Evolutionary conservation across 768 basidiomycete genomes (phyloP), one percentile per base, ranked within the genome.

Genomic region (Serendipita sp.): DNA sequence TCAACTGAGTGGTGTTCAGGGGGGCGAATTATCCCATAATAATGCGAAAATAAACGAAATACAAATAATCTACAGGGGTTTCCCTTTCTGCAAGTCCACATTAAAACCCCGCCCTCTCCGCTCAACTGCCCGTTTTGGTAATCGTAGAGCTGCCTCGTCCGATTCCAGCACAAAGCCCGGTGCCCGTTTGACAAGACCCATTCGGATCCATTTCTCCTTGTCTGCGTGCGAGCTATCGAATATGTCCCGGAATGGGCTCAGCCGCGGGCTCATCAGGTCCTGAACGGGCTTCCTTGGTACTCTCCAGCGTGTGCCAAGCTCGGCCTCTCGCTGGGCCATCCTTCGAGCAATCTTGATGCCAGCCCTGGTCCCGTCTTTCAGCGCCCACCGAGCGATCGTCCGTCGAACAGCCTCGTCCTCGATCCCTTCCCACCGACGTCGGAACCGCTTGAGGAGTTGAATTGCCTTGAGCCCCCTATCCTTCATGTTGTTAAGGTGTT

Each of bases 341-440:
- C 28, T 26, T 11, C 53, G 9, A 9, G 53, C 53, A 11, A 58
- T 58, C 17, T n/a, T 31, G 11, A 4, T n/a, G 9, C 53, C 53
- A 24, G 9, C 31, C 24, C 11, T n/a, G n/a, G 11, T 58, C 30
- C n/a, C 9, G 24, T 34, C 53, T 2, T 58, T n/a, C 53, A 58
- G 33, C 24, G 24, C 53, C 17, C 17, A 58, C 20, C 13, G 14
- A n/a, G 53, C 53, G 11, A 58, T 34, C 33, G 53, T 58, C 17
- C 53, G 24, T 34, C 53, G 53, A 11, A 58, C 53, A 33, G 24
- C 17, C 53, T 58, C 53, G 30, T 58, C 26, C 53, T 58, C 53
- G 26, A 58, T 33, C 24, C 31, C 53, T 31, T 28, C 26, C 53
- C 53, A 58, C 17, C 53, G 53, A 9, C 31, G 14, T 33, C 24